phyloP scores from a whole-genome alignment of 2,329 filamentous ascomycete genomes.

The Aspergillus uvarum region DNA sequence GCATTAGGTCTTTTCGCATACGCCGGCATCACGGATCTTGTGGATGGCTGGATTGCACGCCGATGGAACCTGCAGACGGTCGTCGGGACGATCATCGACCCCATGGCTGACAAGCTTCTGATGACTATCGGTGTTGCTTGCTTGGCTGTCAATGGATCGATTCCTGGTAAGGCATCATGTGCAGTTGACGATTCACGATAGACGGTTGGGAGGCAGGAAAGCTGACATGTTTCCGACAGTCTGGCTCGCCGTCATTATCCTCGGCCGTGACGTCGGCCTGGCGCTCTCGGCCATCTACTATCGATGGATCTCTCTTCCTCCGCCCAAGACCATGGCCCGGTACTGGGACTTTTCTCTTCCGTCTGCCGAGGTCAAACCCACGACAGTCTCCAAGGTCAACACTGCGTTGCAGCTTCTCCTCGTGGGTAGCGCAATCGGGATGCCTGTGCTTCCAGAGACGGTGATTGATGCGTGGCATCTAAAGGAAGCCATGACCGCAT shows the following conservation, averaged over 20 bases:
- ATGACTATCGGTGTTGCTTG: constrained; percentile 93
- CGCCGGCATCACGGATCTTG: constrained; percentile 83
- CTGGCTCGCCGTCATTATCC: constrained; percentile 85
- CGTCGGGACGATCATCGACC: constrained; percentile 90
- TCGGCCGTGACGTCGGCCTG: constrained; percentile 82
- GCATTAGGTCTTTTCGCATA: constrained; percentile 88
- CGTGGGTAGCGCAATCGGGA: constrained; percentile 78
- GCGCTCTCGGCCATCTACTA: constrained; percentile 89
- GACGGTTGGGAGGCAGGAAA: not conserved
- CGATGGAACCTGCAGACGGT: constrained; percentile 87
- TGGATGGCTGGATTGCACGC: constrained; percentile 92
- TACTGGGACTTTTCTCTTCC: constrained; percentile 98
- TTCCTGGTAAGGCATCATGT: constrained; percentile 63
- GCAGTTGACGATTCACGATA: not conserved
- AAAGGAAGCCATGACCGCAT: constrained; percentile 60
- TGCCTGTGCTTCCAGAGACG: constrained; percentile 67
- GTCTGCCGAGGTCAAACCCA: constrained; percentile 47
- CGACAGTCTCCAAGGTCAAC: constrained; percentile 64
- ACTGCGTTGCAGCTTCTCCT: constrained; percentile 87
- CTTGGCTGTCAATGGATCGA: constrained; percentile 74
- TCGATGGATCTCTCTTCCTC: constrained; percentile 88
- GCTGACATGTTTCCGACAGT: constrained; percentile 48
- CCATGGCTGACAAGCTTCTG: constrained; percentile 93
- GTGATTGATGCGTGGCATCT: constrained; percentile 55
- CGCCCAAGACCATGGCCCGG: constrained; percentile 84